Conservation (phyloP, 2,329 filamentous ascomycete species). For the Aaosphaeria arxii region DNA sequence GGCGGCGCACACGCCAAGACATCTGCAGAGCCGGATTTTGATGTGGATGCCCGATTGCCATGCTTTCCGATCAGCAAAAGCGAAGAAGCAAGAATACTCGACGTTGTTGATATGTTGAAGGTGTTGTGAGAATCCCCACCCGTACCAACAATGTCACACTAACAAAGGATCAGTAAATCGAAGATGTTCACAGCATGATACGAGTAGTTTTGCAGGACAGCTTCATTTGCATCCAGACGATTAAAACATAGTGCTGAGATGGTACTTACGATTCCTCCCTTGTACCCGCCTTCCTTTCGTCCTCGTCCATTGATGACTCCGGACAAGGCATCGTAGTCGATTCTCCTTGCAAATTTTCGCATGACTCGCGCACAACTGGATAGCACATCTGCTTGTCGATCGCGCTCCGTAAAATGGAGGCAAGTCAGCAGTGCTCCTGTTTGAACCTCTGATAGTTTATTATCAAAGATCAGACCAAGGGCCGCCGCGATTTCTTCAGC, state of each 20-base stretch:
- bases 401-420: constrained; percentile 85
- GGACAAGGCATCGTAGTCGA: constrained; percentile 63
- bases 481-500: constrained; percentile 85
- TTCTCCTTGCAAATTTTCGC: constrained; percentile 71
- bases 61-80: constrained; percentile 88
- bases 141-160: constrained; percentile 94
- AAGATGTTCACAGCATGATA: not conserved
- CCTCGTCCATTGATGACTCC: constrained; percentile 60
- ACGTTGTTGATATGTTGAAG: constrained; percentile 96
- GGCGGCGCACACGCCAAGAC: constrained; percentile 75
- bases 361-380: constrained; percentile 81
- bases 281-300: constrained; percentile 69
- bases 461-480: constrained; percentile 86
- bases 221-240: too few species aligned
- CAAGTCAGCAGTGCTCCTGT: constrained; percentile 84
- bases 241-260: not conserved
- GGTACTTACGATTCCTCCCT: constrained; percentile 72
- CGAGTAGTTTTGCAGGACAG: too few species aligned
- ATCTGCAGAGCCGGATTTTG: constrained; percentile 92
- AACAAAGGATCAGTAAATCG: not conserved
- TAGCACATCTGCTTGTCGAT: constrained; percentile 80
- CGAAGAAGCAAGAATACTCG: constrained; percentile 86
- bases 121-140: constrained; percentile 96
- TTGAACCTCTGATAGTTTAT: constrained; percentile 84
- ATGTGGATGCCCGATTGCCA: constrained; percentile 92